Conservation (phyloP, 495 filamentous ascomycete genomes). For the Penicillium steckii region DNA sequence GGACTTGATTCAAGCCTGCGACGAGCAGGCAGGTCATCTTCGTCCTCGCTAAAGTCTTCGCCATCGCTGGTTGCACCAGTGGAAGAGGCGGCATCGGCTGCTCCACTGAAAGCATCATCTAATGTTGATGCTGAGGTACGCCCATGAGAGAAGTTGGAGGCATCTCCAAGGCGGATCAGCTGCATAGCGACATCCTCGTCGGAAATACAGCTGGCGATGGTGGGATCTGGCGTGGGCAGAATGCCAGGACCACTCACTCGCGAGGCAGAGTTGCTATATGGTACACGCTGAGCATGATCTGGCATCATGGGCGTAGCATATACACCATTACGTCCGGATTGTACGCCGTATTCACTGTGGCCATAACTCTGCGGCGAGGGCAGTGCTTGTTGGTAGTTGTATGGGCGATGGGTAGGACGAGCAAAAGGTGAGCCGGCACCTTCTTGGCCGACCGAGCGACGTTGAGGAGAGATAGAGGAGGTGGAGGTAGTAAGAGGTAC, state of each 20-base stretch:
- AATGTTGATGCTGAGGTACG: slow-evolving; percentile 91
- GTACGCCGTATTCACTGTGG: slow-evolving; percentile 48
- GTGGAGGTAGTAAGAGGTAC: slow-evolving; percentile 85
- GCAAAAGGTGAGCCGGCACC: slow-evolving; percentile 65
- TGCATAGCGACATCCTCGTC: slow-evolving; percentile 98
- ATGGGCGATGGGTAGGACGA: slow-evolving; percentile 68
- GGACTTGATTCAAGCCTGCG: slow-evolving; percentile 60
- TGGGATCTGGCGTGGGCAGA: slow-evolving; percentile 90
- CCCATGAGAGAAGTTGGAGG: slow-evolving; percentile 83
- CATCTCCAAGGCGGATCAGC: slow-evolving; percentile 90
- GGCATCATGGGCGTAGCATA: slow-evolving; percentile 55
- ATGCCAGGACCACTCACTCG: slow-evolving; percentile 53
- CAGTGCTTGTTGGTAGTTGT: slow-evolving; percentile 66
- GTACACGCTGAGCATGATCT: slow-evolving; percentile 64
- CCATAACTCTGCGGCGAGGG: slow-evolving; percentile 78
- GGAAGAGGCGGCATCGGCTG: slow-evolving; percentile 82
- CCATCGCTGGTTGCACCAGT: slow-evolving; percentile 75
- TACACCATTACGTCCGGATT: slow-evolving; percentile 36
- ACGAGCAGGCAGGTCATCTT: slow-evolving; percentile 61
- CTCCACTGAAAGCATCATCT: slow-evolving; percentile 87
- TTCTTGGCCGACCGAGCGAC: slow-evolving; percentile 63
- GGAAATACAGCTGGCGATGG: slow-evolving; percentile 89
- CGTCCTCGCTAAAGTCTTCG: slow-evolving; percentile 73
- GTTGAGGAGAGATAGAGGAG: slow-evolving; percentile 89
- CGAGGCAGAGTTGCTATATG: slow-evolving; percentile 38